Evolutionary conservation across 768 basidiomycete genomes (phyloP).

Genomic region (Tylopilus sp.): DNA sequence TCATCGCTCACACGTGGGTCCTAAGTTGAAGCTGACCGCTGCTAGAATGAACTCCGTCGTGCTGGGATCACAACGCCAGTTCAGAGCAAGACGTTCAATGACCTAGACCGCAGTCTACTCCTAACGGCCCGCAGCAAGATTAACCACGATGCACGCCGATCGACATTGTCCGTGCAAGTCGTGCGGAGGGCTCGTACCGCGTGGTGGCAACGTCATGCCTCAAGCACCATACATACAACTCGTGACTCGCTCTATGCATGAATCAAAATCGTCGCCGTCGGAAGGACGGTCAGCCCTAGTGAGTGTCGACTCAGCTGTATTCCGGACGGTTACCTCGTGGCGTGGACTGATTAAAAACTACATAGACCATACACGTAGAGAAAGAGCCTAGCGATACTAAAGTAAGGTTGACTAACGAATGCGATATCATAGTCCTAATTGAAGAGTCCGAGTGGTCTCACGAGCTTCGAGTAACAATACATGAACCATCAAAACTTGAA

Average conservation of each 20-base stretch:
- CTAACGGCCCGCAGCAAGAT: constrained; percentile 13
- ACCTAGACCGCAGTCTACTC: background rate
- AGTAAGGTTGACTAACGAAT: background rate
- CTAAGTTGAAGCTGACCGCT: constrained; percentile 3
- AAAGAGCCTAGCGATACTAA: background rate
- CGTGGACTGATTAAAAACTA: background rate
- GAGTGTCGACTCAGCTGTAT: background rate
- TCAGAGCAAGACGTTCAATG: background rate
- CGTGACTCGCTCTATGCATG: background rate
- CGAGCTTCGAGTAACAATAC: background rate
- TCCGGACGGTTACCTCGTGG: background rate
- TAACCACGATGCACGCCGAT: constrained; percentile 27
- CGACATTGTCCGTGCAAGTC: constrained; percentile 10
- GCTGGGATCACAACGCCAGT: constrained; percentile 10
- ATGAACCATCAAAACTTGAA: constrained; percentile 45
- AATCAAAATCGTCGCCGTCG: background rate
- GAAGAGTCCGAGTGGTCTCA: background rate
- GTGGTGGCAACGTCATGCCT: constrained; percentile 1
- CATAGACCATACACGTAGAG: background rate
- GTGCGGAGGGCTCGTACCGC: constrained; percentile 7
- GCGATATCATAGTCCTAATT: constrained; percentile 1
- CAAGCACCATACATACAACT: too few species aligned
- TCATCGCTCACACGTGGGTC: constrained; percentile 28
- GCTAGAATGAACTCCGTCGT: constrained; percentile 17
- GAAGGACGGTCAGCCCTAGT: background rate